A percentile compares a stretch with the other conserved stretches of the same genome.
These are phyloP conservation scores for Claviceps purpurea DNA, from an alignment of 2,329 filamentous ascomycete genomes.

Conservation along the genomic window DNA sequence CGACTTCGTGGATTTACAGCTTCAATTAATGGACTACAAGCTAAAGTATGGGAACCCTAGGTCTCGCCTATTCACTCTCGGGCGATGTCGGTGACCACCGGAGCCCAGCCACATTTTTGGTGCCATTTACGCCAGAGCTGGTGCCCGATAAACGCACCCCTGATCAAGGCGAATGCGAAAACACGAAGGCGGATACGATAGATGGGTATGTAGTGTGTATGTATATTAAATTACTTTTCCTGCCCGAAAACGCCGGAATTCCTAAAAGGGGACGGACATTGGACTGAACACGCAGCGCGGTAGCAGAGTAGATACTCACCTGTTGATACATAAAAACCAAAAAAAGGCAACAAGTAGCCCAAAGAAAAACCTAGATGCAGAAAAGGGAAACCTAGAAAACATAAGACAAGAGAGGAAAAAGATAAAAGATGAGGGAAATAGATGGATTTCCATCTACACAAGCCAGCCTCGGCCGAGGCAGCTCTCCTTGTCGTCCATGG, in stretches of 20 bases:
- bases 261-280: neutral
- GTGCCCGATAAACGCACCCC: too few relatives aligned
- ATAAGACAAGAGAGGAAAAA: neutral
- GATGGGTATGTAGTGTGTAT: too few relatives aligned
- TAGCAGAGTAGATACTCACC: conserved; percentile 5
- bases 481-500: neutral
- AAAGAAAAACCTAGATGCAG: neutral
- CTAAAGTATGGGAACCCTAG: too few relatives aligned
- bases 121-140: too few relatives aligned
- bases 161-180: too few relatives aligned
- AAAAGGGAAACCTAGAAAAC: neutral
- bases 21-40: too few relatives aligned
- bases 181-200: too few relatives aligned
- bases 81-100: too few relatives aligned
- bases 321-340: neutral
- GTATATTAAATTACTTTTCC: conserved; percentile 3
- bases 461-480: neutral
- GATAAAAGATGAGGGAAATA: conserved; percentile 8
- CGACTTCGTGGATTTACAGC: too few relatives aligned
- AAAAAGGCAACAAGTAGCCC: too few relatives aligned
- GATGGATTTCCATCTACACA: neutral
- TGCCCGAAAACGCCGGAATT: conserved; percentile 1
- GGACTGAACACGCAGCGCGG: neutral
- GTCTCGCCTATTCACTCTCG: too few relatives aligned
- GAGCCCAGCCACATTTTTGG: too few relatives aligned